A percentile compares a stretch with the other conserved stretches of the same genome.
Evolutionary conservation across 345 rosid genomes (phyloP).

Genomic region (Abelmoschus esculentus): DNA sequence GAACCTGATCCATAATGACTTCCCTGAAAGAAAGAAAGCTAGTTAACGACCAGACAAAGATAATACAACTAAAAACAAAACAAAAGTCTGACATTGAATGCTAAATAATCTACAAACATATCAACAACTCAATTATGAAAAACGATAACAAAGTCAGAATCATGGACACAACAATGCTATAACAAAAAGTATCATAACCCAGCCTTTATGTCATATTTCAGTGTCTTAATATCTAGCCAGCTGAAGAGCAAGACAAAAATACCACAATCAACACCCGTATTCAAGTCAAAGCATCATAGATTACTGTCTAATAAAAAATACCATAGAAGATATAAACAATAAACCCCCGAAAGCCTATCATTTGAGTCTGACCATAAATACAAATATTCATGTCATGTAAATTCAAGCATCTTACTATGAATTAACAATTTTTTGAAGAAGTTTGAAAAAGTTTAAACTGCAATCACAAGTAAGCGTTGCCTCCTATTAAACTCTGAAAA

Average conservation of each 20-base stretch:
- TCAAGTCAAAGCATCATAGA: not conserved
- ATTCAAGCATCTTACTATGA: too few relatives aligned
- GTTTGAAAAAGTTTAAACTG: too few relatives aligned
- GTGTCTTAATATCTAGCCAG: too few relatives aligned
- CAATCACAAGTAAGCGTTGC: not conserved
- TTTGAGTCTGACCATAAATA: not conserved
- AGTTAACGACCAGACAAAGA: too few relatives aligned
- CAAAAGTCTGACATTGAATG: not conserved
- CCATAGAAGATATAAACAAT: not conserved
- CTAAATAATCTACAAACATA: not conserved
- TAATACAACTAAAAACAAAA: too few relatives aligned
- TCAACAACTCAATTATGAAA: not conserved
- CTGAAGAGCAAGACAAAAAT: not conserved
- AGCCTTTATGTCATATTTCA: too few relatives aligned
- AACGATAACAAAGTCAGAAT: not conserved
- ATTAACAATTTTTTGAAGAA: too few relatives aligned
- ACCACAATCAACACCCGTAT: not conserved
- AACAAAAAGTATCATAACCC: too few relatives aligned
- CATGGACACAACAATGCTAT: not conserved
- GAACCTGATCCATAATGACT: too few relatives aligned
- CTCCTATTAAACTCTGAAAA: not conserved
- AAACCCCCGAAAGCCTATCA: not conserved
- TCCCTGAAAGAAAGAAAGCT: too few relatives aligned
- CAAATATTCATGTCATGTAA: too few relatives aligned
- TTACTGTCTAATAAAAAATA: too few relatives aligned